A percentile compares a stretch with the other conserved stretches of the same genome.
phyloP scores from a whole-genome alignment of 164 flowering plant genomes.

The Macadamia tetraphylla region DNA sequence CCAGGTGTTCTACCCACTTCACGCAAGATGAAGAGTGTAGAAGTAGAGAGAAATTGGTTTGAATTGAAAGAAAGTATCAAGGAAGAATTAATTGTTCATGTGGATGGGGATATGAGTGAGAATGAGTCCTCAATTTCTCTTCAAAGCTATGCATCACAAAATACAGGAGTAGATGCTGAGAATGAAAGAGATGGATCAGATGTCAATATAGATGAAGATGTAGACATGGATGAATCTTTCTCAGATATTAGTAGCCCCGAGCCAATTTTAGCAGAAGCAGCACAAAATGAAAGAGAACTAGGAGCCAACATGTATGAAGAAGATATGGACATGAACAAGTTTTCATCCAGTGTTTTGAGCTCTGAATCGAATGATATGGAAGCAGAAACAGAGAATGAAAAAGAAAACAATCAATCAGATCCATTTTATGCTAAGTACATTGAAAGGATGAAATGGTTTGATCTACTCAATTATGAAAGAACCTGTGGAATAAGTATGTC shows the following conservation, averaged over 20 bases:
- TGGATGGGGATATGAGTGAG: neutral
- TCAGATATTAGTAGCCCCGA: constrained; percentile 6
- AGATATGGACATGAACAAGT: too few species aligned
- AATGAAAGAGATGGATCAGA: neutral
- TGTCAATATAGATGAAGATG: neutral
- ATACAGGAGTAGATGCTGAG: neutral
- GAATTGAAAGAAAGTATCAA: neutral
- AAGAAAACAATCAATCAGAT: constrained; percentile 11
- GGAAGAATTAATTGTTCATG: constrained; percentile 5
- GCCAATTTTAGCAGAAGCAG: neutral
- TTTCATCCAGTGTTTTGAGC: too few species aligned
- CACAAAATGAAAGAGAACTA: neutral
- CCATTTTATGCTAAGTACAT: constrained; percentile 29
- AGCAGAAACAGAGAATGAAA: too few species aligned
- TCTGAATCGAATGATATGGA: too few species aligned
- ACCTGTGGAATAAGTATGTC: constrained; percentile 39
- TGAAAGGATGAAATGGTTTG: constrained; percentile 49
- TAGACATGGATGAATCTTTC: neutral
- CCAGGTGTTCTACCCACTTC: neutral
- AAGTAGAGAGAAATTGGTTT: constrained; percentile 3
- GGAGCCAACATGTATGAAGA: constrained; percentile 5
- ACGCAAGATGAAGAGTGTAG: constrained; percentile 1
- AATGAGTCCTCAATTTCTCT: constrained; percentile 2
- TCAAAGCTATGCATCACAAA: neutral
- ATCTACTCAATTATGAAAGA: constrained; percentile 40